Evolutionary conservation across 2,329 filamentous ascomycete species (phyloP).

Genomic region (Fusarium dlaminii): DNA sequence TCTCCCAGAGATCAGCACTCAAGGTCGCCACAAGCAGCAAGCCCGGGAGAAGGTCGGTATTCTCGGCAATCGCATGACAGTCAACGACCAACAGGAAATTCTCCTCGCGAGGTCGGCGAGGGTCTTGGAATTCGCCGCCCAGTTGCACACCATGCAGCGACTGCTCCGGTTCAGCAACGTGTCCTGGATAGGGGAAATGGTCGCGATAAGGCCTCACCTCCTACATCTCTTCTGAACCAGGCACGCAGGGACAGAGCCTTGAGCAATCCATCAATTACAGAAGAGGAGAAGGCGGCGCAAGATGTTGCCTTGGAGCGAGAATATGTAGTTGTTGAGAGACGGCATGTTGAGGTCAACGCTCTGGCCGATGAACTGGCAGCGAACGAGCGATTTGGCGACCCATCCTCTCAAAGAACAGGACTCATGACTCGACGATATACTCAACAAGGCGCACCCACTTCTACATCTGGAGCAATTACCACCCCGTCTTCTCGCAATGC

Average conservation of each 20-base stretch:
- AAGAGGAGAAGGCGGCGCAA: conserved; percentile 78
- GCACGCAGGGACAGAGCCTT: conserved; percentile 43
- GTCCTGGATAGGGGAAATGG: conserved; percentile 32
- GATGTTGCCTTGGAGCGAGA: conserved; percentile 92
- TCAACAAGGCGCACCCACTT: conserved; percentile 76
- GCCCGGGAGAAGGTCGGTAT: conserved; percentile 52
- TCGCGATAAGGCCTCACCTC: conserved; percentile 41
- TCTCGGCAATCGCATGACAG: conserved; percentile 41
- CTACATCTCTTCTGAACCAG: conserved; percentile 48
- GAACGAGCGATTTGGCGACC: conserved; percentile 71
- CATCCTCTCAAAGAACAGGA: conserved; percentile 63
- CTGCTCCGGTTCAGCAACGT: conserved; percentile 57
- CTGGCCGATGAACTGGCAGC: conserved; percentile 94
- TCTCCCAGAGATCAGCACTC: conserved; percentile 56
- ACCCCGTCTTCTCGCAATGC: conserved; percentile 75
- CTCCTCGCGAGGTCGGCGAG: conserved; percentile 58
- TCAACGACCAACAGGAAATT: conserved; percentile 50
- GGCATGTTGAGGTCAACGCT: conserved; percentile 94
- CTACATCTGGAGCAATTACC: conserved; percentile 74
- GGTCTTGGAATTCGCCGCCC: conserved; percentile 64
- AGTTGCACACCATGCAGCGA: conserved; percentile 56
- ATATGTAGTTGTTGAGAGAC: conserved; percentile 95
- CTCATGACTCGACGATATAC: conserved; percentile 80
- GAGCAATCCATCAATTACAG: conserved; percentile 54
- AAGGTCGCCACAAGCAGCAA: conserved; percentile 56